Base-by-base conservation (phyloP, 352 stramenopile genomes). In the Discostella stelligera region DNA sequence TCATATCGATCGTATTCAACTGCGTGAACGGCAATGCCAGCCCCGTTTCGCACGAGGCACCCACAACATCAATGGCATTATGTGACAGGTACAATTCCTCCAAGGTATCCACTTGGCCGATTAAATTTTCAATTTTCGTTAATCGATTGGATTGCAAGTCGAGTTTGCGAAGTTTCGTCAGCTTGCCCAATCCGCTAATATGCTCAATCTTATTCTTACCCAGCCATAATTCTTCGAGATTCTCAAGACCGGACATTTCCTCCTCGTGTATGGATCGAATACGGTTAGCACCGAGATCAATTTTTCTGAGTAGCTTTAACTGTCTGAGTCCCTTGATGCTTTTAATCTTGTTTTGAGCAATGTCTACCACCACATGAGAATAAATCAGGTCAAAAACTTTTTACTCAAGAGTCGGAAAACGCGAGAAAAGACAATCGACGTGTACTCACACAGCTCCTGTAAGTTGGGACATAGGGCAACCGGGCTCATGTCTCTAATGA, bases 261-360 rank as follows among this genome's bases (percentile, higher is more conserved):
- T 85, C 90, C 61, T 62, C 66, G 30, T 97, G 91, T 74, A 99
- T 98, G 21, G 87, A 82, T 4, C 96, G 94, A 72, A 95, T 94
- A 75, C 95, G 87, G 79, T 99, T 99, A n/a, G 96, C 96, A 27
- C 96, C 96, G 5, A 99, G 81, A 85, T 99, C 96, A 58, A 99
- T 83, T 76, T 98, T 98, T 80, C 88, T 88, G 18, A 99, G 89
- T 64, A 89, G 85, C 4, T 69, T 84, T 18, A 99, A 79, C 9
- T 91, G 77, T 2, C 87, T 80, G 21, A 99, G 69, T 18, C 97
- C 96, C 32, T 91, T 84, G 71, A 99, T 98, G 60, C 89, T 90
- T 79, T 95, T 98, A 44, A 99, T 89, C 85, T 98, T 98, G 91
- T 99, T 99, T 85, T 98, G 98, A 23, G 97, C 97, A 37, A 98